Evolutionary conservation across 768 basidiomycete species (phyloP), one percentile per base, ranked within the genome.

Genomic region (Russula vinacea): DNA sequence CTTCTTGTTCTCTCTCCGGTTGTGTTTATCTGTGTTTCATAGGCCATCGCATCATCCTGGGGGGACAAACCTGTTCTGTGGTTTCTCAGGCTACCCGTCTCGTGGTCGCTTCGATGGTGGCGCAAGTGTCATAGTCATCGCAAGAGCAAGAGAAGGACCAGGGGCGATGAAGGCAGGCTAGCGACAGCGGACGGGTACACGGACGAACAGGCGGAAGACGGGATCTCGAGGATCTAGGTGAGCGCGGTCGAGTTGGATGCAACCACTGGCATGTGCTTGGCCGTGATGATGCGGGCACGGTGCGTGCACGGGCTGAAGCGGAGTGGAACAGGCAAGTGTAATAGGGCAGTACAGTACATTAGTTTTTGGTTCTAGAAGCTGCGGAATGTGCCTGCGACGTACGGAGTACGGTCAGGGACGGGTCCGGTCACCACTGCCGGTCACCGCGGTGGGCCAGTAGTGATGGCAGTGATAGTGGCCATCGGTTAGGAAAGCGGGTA

Each of bases 181-280:
- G 32, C 19, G 78, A 76, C 58, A 71, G 77, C 49, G 61, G 70
- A n/a, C n/a, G n/a, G n/a, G n/a, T n/a, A n/a, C n/a, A n/a, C n/a
- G n/a, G n/a, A 58, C 44, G 68, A 76, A 6, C 71, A 62, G 1
- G 70, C 57, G 29, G 76, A 69, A 10, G 76, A 69, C 5, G 76
- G 82, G 44, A 94, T 80, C n/a, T 94, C 94, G 17, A 97, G 84
- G 65, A 96, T 93, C 75, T 97, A 92, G 50, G 90, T 85, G 52
- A 97, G 85, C n/a, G 91, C 88, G 37, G 83, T 78, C 13, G 90
- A 79, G 9, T 91, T 89, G 71, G 86, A 85, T 13, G 82, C 84
- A 5, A 86, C 81, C 50, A n/a, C n/a, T n/a, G n/a, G n/a, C n/a
- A 94, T 81, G 53, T 84, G 81, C 77, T 94, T 96, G 7, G 91